Evolutionary conservation across 2,329 filamentous ascomycete species (phyloP).

Genomic region (Aspergillus sp.): DNA sequence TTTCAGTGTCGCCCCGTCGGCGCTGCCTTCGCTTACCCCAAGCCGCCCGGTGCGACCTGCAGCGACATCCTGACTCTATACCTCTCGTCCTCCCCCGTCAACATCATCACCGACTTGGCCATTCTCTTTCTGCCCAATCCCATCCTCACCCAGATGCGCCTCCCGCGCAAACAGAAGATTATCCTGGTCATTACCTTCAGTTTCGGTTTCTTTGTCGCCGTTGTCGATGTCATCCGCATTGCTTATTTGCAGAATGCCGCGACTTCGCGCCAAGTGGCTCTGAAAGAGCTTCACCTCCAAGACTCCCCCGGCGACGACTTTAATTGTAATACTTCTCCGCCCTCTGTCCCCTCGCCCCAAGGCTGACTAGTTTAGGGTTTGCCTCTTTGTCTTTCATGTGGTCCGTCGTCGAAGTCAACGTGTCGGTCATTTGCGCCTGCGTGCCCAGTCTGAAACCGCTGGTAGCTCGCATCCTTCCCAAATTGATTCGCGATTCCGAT

Average conservation of each 20-base stretch:
- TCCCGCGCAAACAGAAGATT: constrained; percentile 82
- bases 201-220: constrained; percentile 80
- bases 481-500: constrained; percentile 53
- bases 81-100: constrained; percentile 77
- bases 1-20: constrained; percentile 77
- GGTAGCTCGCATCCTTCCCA: constrained; percentile 62
- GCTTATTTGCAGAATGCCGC: constrained; percentile 80
- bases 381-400: constrained; percentile 87
- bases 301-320: constrained; percentile 51
- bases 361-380: constrained; percentile 59
- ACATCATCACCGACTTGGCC: constrained; percentile 86
- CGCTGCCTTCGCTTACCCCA: constrained; percentile 63
- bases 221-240: constrained; percentile 86
- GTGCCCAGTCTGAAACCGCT: constrained; percentile 91
- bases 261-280: constrained; percentile 34
- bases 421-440: constrained; percentile 86
- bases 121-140: constrained; percentile 87
- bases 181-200: constrained; percentile 84
- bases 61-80: constrained; percentile 64
- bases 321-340: constrained; percentile 42
- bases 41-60: constrained; percentile 51
- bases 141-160: constrained; percentile 78
- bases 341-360: not conserved
- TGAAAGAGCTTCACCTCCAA: constrained; percentile 31
- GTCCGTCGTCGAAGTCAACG: constrained; percentile 87